These are phyloP conservation scores for Fusarium pseudograminearum DNA, from an alignment of 2,329 filamentous ascomycete genomes.

Conservation along the genomic window DNA sequence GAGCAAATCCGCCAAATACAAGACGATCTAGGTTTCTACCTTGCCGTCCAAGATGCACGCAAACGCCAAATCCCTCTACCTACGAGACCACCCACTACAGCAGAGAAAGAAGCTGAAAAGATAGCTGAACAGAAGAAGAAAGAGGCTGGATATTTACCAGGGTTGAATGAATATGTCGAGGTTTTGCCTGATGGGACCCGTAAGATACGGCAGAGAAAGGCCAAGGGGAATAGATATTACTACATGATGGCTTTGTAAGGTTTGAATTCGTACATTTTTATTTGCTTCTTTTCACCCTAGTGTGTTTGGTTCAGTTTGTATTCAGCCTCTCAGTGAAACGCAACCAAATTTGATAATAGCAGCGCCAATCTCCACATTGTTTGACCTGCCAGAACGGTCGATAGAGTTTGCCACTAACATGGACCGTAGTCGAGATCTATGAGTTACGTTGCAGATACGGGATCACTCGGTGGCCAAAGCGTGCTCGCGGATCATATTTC, in stretches of 20 bases:
- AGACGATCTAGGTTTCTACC: conserved; percentile 28
- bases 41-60: conserved; percentile 23
- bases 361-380: conserved; percentile 2
- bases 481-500: not conserved
- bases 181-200: conserved; percentile 27
- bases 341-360: not conserved
- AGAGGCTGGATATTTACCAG: conserved; percentile 22
- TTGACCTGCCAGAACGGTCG: not conserved
- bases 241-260: not conserved
- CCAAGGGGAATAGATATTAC: conserved; percentile 9
- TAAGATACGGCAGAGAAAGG: conserved; percentile 21
- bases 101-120: conserved; percentile 18
- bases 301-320: not conserved
- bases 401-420: not conserved
- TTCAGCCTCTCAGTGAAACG: not conserved
- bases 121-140: conserved; percentile 18
- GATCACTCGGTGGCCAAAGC: not conserved
- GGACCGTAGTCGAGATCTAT: not conserved
- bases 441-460: not conserved
- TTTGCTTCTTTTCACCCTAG: not conserved
- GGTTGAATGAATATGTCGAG: conserved; percentile 28
- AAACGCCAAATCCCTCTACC: conserved; percentile 4
- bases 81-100: conserved; percentile 11
- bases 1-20: conserved; percentile 28
- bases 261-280: too few relatives aligned